These are phyloP conservation scores for Chenopodium formosanum DNA, from an alignment of 148 eudicot genomes.

Conservation along the genomic window DNA sequence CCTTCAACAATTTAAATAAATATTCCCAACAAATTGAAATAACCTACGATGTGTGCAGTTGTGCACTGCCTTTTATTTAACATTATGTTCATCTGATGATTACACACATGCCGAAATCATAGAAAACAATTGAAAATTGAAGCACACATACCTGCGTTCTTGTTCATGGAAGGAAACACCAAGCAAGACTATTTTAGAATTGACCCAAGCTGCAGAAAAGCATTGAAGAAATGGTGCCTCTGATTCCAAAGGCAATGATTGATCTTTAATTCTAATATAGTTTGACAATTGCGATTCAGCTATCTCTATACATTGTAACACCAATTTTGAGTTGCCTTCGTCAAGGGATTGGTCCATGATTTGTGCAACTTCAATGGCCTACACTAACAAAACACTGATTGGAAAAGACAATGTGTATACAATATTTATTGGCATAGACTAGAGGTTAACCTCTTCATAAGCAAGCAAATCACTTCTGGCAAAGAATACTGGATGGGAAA, in stretches of 20 bases:
- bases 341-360: slow-evolving; percentile 84
- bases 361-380: slow-evolving; percentile 93
- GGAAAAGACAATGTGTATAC: slow-evolving; percentile 14
- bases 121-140: neutral
- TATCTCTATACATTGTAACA: slow-evolving; percentile 55
- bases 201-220: slow-evolving; percentile 81
- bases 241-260: slow-evolving; percentile 34
- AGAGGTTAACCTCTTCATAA: slow-evolving; percentile 77
- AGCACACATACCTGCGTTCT: slow-evolving; percentile 56
- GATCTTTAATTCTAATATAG: slow-evolving; percentile 25
- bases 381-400: slow-evolving; percentile 11
- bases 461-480: slow-evolving; percentile 62
- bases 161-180: slow-evolving; percentile 83
- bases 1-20: neutral
- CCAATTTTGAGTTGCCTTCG: slow-evolving; percentile 49
- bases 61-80: neutral
- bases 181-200: slow-evolving; percentile 74
- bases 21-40: neutral
- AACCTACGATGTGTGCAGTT: neutral
- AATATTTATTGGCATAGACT: neutral
- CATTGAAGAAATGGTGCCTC: slow-evolving; percentile 46
- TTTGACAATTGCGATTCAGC: slow-evolving; percentile 51
- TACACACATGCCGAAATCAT: too few relatives aligned
- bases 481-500: slow-evolving; percentile 50
- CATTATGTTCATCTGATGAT: neutral